A percentile compares a stretch with the other conserved stretches of the same genome.
Evolutionary conservation across 2,329 filamentous ascomycete genomes (phyloP).

Genomic region (Capronia americana): DNA sequence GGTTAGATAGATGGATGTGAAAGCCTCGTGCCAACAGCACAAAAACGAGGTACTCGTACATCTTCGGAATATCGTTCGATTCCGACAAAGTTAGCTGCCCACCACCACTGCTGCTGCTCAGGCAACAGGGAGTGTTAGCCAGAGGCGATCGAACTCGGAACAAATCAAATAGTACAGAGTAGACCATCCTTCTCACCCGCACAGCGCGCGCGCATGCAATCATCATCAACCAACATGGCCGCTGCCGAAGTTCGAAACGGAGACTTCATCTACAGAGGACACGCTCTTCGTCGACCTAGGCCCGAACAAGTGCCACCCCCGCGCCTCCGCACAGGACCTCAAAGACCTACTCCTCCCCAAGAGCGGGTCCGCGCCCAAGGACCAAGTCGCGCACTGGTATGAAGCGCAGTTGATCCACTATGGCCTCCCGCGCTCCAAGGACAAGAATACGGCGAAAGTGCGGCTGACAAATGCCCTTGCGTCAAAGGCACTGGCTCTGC

Average conservation of each 20-base stretch:
- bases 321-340: slow-evolving; percentile 54
- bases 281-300: slow-evolving; percentile 55
- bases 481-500: slow-evolving; percentile 56
- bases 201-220: neutral
- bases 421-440: slow-evolving; percentile 62
- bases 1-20: neutral
- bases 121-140: neutral
- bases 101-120: neutral
- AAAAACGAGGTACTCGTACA: neutral
- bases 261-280: slow-evolving; percentile 42
- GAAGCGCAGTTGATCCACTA: slow-evolving; percentile 69
- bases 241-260: slow-evolving; percentile 26
- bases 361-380: slow-evolving; percentile 43
- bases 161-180: too few relatives aligned
- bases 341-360: slow-evolving; percentile 49
- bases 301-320: slow-evolving; percentile 54
- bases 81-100: neutral
- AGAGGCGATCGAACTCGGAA: neutral
- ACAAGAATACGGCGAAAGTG: slow-evolving; percentile 65
- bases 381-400: slow-evolving; percentile 66
- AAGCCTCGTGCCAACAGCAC: neutral
- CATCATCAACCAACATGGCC: slow-evolving; percentile 6
- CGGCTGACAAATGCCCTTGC: slow-evolving; percentile 64
- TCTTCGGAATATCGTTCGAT: neutral
- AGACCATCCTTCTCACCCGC: neutral